Conservation (phyloP, 1,139 yeast genomes). For the Taphrina deformans region DNA sequence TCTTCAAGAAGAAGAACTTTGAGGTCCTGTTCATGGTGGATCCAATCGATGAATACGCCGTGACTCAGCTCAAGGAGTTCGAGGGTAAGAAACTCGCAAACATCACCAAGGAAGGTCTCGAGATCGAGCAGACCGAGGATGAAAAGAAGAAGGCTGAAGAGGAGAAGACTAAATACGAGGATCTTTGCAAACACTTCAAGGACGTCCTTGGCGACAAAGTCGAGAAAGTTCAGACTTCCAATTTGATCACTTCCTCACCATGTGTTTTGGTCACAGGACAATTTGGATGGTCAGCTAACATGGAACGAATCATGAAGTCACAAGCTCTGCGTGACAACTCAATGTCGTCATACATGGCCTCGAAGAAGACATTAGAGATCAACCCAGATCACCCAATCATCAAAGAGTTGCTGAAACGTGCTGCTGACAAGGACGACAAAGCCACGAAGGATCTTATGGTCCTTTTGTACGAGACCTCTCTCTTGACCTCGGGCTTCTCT, state of each 20-base stretch:
- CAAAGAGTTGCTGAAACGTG: slow-evolving; percentile 92
- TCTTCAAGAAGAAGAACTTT: slow-evolving; percentile 96
- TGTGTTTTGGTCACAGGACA: slow-evolving; percentile 99
- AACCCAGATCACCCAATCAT: slow-evolving; percentile 96
- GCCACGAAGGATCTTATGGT: slow-evolving; percentile 97
- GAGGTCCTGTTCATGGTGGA: slow-evolving; percentile 97
- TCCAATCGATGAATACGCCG: slow-evolving; percentile 99
- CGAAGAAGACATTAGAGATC: slow-evolving; percentile 98
- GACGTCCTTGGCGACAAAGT: slow-evolving; percentile 97
- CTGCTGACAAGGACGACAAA: slow-evolving; percentile 94
- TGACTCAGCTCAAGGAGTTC: slow-evolving; percentile 98
- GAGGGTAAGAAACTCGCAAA: slow-evolving; percentile 99
- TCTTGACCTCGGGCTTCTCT: slow-evolving; percentile 97
- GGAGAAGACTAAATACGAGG: slow-evolving; percentile 89
- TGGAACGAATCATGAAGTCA: slow-evolving; percentile 99
- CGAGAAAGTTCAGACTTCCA: slow-evolving; percentile 98
- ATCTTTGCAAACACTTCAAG: slow-evolving; percentile 92
- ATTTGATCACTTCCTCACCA: slow-evolving; percentile 96
- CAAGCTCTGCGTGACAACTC: slow-evolving; percentile 99
- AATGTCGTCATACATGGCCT: slow-evolving; percentile 99
- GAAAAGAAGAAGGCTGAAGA: slow-evolving; percentile 92
- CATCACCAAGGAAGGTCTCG: slow-evolving; percentile 93
- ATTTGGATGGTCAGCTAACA: slow-evolving; percentile 99
- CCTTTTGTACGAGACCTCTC: slow-evolving; percentile 93
- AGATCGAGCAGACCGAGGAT: slow-evolving; percentile 97